Evolutionary conservation across 495 filamentous ascomycete species (phyloP).

Genomic region (Annulohypoxylon maeteangense): DNA sequence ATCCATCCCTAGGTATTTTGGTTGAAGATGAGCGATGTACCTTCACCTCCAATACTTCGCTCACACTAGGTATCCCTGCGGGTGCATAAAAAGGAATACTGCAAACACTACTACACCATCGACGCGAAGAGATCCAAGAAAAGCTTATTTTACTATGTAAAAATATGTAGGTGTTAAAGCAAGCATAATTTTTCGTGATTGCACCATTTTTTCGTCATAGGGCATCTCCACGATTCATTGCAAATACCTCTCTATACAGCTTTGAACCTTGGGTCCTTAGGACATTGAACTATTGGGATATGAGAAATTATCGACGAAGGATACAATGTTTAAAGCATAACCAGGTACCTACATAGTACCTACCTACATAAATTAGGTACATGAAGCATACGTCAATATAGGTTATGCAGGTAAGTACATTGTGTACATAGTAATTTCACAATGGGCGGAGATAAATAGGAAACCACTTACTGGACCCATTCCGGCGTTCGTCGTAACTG

Average conservation of each 20-base stretch:
- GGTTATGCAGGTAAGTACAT: not conserved
- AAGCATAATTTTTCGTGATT: not conserved
- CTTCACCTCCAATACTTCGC: not conserved
- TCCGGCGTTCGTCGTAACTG: constrained; percentile 6
- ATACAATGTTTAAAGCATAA: not conserved
- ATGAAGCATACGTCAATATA: constrained; percentile 1
- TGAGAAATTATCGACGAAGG: not conserved
- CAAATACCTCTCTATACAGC: not conserved
- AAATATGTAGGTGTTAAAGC: not conserved
- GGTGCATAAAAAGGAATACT: constrained; percentile 18
- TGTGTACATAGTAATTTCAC: constrained; percentile 2
- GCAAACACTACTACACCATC: not conserved
- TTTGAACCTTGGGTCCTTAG: not conserved
- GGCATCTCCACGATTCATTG: not conserved
- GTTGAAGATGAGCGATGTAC: not conserved
- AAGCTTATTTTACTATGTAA: constrained; percentile 21
- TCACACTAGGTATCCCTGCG: constrained; percentile 18
- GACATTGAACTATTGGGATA: not conserved
- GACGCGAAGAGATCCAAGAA: constrained; percentile 21
- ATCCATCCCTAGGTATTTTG: constrained; percentile 10
- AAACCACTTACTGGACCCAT: not conserved
- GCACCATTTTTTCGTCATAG: not conserved
- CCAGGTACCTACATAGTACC: not conserved
- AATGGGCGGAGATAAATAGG: constrained; percentile 23
- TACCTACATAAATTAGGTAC: not conserved